Percentiles rank a stretch among this genome's conserved stretches.
Evolutionary conservation across 352 stramenopile genomes (phyloP).

Genomic region (Phytophthora citrophthora): DNA sequence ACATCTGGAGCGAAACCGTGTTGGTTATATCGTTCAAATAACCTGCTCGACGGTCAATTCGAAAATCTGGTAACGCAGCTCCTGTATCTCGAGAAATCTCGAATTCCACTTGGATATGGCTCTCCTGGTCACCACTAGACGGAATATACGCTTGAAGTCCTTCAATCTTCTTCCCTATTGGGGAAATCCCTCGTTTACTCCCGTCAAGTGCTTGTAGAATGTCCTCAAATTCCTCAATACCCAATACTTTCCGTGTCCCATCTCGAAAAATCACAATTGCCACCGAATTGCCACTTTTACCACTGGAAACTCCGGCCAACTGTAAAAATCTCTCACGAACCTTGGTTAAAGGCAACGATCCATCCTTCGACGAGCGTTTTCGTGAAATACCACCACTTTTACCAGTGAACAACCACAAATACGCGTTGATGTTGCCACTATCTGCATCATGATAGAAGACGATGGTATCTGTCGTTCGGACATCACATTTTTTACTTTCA

Average conservation of each 20-base stretch:
- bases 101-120: constrained; percentile 28
- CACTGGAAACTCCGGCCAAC: constrained; percentile 29
- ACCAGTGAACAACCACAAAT: constrained; percentile 56
- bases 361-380: constrained; percentile 43
- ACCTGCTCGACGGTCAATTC: constrained; percentile 17
- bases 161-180: constrained; percentile 16
- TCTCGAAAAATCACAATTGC: constrained; percentile 29
- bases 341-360: constrained; percentile 30
- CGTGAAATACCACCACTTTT: constrained; percentile 53
- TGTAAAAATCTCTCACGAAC: constrained; percentile 56
- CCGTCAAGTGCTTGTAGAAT: constrained; percentile 20
- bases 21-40: constrained; percentile 17
- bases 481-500: constrained; percentile 32
- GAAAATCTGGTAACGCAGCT: constrained; percentile 22
- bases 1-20: background rate
- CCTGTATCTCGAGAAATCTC: constrained; percentile 8
- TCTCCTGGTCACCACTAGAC: constrained; percentile 11
- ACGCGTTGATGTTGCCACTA: constrained; percentile 11
- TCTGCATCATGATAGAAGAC: constrained; percentile 27
- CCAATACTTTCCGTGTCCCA: constrained; percentile 29
- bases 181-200: constrained; percentile 4
- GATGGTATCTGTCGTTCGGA: constrained; percentile 52
- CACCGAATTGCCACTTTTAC: constrained; percentile 10
- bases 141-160: constrained; percentile 33
- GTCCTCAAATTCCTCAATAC: constrained; percentile 28